Percentiles rank a stretch among this genome's conserved stretches.
Evolutionary conservation across 2,329 filamentous ascomycete genomes (phyloP).

Genomic region (Phyllosticta citrichinensis): DNA sequence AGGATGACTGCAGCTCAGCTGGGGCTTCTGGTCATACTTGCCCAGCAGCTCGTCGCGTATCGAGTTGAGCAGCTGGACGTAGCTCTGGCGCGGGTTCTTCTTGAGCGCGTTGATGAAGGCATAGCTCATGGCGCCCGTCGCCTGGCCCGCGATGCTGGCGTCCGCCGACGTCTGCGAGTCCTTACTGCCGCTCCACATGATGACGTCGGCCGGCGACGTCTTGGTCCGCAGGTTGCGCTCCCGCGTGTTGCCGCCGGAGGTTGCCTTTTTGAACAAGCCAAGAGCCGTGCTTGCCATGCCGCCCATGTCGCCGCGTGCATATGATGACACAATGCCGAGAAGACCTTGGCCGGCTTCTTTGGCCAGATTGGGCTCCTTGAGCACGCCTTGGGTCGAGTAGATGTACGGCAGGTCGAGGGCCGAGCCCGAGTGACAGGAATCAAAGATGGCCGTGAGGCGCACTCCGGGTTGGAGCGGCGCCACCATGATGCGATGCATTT

Average conservation of each 20-base stretch:
- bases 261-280: slow-evolving; percentile 78
- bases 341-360: slow-evolving; percentile 69
- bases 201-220: slow-evolving; percentile 87
- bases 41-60: slow-evolving; percentile 79
- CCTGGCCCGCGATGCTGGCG: slow-evolving; percentile 75
- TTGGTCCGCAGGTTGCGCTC: slow-evolving; percentile 77
- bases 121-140: slow-evolving; percentile 97
- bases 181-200: slow-evolving; percentile 97
- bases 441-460: slow-evolving; percentile 71
- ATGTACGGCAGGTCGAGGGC: slow-evolving; percentile 69
- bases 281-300: slow-evolving; percentile 74
- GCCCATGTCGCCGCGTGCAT: slow-evolving; percentile 73
- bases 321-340: slow-evolving; percentile 62
- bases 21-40: slow-evolving; percentile 90
- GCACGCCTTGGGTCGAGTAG: slow-evolving; percentile 68
- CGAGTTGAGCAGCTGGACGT: slow-evolving; percentile 89
- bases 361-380: slow-evolving; percentile 73
- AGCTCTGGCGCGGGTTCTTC: slow-evolving; percentile 91
- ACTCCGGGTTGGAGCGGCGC: slow-evolving; percentile 69
- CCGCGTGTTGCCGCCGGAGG: slow-evolving; percentile 66
- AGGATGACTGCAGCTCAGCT: slow-evolving; percentile 92
- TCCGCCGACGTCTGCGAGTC: slow-evolving; percentile 94
- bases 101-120: slow-evolving; percentile 87
- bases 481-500: slow-evolving; percentile 76
- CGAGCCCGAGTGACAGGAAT: slow-evolving; percentile 71